Evolutionary conservation across 108 stramenopile genomes (phyloP), one percentile per base, ranked within the genome.

Genomic region (Tribonema minus): DNA sequence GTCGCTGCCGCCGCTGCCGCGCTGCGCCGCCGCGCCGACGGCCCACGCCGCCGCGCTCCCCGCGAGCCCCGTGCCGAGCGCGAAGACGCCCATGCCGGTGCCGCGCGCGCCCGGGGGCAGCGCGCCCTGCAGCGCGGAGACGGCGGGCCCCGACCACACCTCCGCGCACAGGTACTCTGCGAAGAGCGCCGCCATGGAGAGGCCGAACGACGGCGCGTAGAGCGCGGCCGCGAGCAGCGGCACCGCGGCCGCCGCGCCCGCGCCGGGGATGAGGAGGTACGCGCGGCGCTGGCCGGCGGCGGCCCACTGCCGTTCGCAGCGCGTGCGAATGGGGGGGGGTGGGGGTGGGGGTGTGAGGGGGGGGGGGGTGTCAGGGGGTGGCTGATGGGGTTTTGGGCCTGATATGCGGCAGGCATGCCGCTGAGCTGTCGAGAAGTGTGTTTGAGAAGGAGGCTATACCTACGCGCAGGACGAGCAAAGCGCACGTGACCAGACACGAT

Each of bases 81-180:
- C n/a, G n/a, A n/a, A n/a, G n/a, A n/a, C n/a, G n/a, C n/a, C n/a
- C n/a, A n/a, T n/a, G n/a, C n/a, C n/a, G n/a, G n/a, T n/a, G n/a
- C n/a, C n/a, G n/a, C 74, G 31, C 5, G 28, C 74, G 3, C 74
- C 40, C 0, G 86, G 29, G n/a, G 89, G 90, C 23, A 93, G 91
- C 0, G 85, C 82, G 7, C 86, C 77, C 82, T 92, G 91, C 37
- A 93, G 69, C 1, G 90, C 86, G 29, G 91, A 90, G 31, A 93
- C 87, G 20, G 92, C 92, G 4, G 92, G 92, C 32, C 92, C 92
- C 76, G 92, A 93, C 94, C 94, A 95, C 68, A 90, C 92, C 84
- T 93, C 92, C 0, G 92, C 94, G 29, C 90, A 85, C n/a, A 91
- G 81, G 60, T 88, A 92, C 74, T 91, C 90, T 2, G 88, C 27